Conservation (phyloP, 148 eudicot species). For the Pharnaceum exiguum region DNA sequence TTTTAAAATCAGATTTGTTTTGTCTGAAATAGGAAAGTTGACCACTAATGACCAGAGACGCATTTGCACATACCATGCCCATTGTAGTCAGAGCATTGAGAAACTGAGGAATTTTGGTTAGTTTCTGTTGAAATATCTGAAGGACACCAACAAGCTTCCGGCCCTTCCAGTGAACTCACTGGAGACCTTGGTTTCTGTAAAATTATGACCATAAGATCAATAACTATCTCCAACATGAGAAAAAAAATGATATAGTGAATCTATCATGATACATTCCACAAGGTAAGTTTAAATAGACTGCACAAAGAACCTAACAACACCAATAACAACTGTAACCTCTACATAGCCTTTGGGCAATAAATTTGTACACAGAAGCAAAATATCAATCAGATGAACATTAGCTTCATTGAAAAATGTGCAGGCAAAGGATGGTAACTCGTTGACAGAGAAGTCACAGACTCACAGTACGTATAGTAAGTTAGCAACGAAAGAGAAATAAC, state of each 20-base stretch:
- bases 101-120: conserved; percentile 24
- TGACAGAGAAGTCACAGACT: too few species aligned
- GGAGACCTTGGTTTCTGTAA: conserved; percentile 23
- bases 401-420: too few species aligned
- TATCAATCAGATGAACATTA: too few species aligned
- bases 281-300: background rate
- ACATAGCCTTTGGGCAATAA: too few species aligned
- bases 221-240: background rate
- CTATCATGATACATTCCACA: background rate
- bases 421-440: too few species aligned
- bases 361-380: too few species aligned
- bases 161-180: conserved; percentile 29
- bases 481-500: too few species aligned
- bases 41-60: background rate
- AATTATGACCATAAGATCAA: background rate
- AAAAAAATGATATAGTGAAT: background rate
- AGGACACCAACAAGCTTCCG: conserved; percentile 35
- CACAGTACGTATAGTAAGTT: too few species aligned
- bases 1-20: background rate
- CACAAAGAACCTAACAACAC: background rate
- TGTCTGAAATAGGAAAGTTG: background rate
- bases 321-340: too few species aligned
- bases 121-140: conserved; percentile 43
- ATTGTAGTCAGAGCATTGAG: conserved; percentile 24
- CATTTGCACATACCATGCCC: conserved; percentile 33